phyloP scores from a whole-genome alignment of 192 early-diverging fungal species.

The Coemansia sp. region DNA sequence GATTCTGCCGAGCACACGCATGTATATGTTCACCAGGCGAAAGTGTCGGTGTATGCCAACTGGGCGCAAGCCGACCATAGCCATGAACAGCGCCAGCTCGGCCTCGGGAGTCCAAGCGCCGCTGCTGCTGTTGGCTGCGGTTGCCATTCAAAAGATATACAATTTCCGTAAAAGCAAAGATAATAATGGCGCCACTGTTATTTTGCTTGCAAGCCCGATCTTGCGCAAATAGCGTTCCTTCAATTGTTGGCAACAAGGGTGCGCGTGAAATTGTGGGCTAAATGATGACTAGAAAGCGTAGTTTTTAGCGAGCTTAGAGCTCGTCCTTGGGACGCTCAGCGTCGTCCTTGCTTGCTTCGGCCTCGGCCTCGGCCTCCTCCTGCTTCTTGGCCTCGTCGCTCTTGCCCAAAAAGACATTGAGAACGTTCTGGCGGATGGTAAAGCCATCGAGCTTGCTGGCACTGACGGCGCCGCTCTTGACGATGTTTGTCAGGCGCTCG shows the following conservation, averaged over 20 bases:
- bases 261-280: too few relatives aligned
- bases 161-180: too few relatives aligned
- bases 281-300: too few relatives aligned
- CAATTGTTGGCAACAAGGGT: too few relatives aligned
- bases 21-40: conserved; percentile 53
- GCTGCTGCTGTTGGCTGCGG: background rate
- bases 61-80: conserved; percentile 52
- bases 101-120: conserved; percentile 37
- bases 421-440: conserved; percentile 85
- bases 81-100: conserved; percentile 45
- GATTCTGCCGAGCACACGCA: conserved; percentile 31
- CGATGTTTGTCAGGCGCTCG: conserved; percentile 79
- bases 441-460: conserved; percentile 83
- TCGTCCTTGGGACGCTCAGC: conserved; percentile 49
- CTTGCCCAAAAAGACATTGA: conserved; percentile 59
- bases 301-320: conserved; percentile 35
- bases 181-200: too few relatives aligned
- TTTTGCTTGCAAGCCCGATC: too few relatives aligned
- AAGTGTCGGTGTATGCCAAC: conserved; percentile 53
- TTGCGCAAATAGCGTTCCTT: too few relatives aligned
- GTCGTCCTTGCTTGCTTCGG: conserved; percentile 2
- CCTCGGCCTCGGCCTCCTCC: too few relatives aligned
- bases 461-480: conserved; percentile 68
- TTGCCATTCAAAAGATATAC: too few relatives aligned
- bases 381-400: conserved; percentile 25